Evolutionary conservation across 2,329 filamentous ascomycete species (phyloP).

Genomic region (Colletotrichum camelliae): DNA sequence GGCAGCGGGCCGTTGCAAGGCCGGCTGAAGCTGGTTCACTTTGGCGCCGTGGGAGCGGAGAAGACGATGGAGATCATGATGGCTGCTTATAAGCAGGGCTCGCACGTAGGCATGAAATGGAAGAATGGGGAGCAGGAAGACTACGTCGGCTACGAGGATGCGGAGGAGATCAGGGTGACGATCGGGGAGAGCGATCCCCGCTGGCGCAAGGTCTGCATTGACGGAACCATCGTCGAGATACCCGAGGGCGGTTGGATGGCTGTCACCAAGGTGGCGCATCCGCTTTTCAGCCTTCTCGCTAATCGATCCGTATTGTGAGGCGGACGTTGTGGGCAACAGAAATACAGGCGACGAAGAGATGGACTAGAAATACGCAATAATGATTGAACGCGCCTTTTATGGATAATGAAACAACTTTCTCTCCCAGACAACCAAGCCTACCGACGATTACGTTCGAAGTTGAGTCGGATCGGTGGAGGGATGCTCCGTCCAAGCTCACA

Average conservation of each 20-base stretch:
- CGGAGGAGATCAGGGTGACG: constrained; percentile 70
- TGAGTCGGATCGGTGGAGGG: not conserved
- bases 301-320: constrained; percentile 25
- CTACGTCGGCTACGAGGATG: constrained; percentile 72
- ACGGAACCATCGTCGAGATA: constrained; percentile 83
- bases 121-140: constrained; percentile 56
- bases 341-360: not conserved
- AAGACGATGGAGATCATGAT: constrained; percentile 80
- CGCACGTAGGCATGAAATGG: constrained; percentile 59
- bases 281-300: constrained; percentile 51
- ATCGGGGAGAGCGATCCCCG: constrained; percentile 70
- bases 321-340: not conserved
- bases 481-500: not conserved
- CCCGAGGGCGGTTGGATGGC: constrained; percentile 74
- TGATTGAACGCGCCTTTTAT: not conserved
- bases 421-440: not conserved
- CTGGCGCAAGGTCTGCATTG: constrained; percentile 90
- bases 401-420: not conserved
- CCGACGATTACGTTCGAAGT: not conserved
- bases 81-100: constrained; percentile 62
- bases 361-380: not conserved
- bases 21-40: constrained; percentile 74
- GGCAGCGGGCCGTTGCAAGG: constrained; percentile 73
- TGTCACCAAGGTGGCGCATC: constrained; percentile 55
- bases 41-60: constrained; percentile 69